phyloP scores from a whole-genome alignment of 1,139 yeast species.

The Torulaspora pretoriensis region DNA sequence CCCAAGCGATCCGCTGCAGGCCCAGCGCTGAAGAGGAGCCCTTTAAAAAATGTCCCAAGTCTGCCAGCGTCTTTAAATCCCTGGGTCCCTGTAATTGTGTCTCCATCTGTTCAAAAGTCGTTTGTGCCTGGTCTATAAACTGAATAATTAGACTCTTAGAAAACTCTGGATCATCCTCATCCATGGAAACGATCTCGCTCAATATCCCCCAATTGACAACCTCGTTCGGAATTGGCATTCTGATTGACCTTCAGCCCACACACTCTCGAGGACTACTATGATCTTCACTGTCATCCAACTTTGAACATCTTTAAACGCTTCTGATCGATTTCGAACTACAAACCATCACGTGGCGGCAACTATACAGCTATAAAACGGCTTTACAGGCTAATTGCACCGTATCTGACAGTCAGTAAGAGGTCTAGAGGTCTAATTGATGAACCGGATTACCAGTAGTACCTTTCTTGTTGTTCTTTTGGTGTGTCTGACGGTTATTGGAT shows the following conservation, averaged over 20 bases:
- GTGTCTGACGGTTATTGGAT: conserved; percentile 3
- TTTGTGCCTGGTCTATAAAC: conserved; percentile 83
- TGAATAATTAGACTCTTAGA: conserved; percentile 71
- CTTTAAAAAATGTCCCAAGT: conserved; percentile 86
- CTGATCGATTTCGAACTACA: not conserved
- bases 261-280: not conserved
- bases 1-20: conserved; percentile 68
- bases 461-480: not conserved
- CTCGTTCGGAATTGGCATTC: conserved; percentile 43
- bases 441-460: not conserved
- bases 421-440: not conserved
- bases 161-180: conserved; percentile 81
- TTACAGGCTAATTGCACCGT: not conserved
- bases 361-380: not conserved
- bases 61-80: conserved; percentile 60
- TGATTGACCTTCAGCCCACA: not conserved
- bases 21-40: conserved; percentile 97
- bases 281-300: not conserved
- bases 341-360: conserved; percentile 1
- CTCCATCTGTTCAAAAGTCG: conserved; percentile 72
- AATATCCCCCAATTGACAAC: conserved; percentile 86
- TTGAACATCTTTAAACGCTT: not conserved
- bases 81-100: conserved; percentile 41
- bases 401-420: not conserved
- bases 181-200: conserved; percentile 87